Evolutionary conservation across 2,329 filamentous ascomycete species (phyloP).

Genomic region (Anthostomella pinea): DNA sequence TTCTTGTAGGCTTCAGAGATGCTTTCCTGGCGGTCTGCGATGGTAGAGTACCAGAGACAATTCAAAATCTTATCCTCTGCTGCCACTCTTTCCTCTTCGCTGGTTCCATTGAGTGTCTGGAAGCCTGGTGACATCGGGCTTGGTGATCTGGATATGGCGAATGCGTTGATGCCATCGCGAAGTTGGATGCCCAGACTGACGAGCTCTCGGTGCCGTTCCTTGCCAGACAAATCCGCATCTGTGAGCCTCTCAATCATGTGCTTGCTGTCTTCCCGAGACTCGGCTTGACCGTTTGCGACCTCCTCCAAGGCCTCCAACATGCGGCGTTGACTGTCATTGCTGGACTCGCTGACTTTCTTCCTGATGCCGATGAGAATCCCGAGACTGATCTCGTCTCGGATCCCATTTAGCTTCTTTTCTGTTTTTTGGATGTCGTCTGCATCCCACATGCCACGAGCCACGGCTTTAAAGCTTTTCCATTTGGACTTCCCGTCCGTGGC

Average conservation of each 20-base stretch:
- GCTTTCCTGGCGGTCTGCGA: conserved; percentile 15
- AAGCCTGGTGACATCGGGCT: not conserved
- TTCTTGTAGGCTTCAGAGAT: conserved; percentile 14
- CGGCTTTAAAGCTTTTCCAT: conserved; percentile 16
- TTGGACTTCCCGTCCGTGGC: conserved; percentile 13
- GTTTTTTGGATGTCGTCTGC: conserved; percentile 15
- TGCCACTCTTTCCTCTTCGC: not conserved
- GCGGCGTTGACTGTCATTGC: conserved; percentile 7
- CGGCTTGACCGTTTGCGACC: conserved; percentile 6
- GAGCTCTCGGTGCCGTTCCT: conserved; percentile 8
- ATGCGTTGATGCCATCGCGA: conserved; percentile 3
- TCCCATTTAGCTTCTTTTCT: conserved; percentile 15
- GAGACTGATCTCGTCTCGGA: conserved; percentile 18
- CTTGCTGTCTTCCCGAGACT: conserved; percentile 11
- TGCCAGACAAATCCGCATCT: conserved; percentile 4
- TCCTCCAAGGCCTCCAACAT: conserved; percentile 12
- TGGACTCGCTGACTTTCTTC: conserved; percentile 5
- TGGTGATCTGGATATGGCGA: conserved; percentile 1
- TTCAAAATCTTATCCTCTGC: conserved; percentile 13
- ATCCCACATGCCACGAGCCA: conserved; percentile 15
- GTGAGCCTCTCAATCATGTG: conserved; percentile 14
- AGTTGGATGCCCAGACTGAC: conserved; percentile 6
- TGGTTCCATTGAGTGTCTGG: not conserved
- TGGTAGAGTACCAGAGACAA: conserved; percentile 19
- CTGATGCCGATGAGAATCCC: conserved; percentile 15